phyloP scores from a whole-genome alignment of 495 filamentous ascomycete species.

The Bombardia bombarda region DNA sequence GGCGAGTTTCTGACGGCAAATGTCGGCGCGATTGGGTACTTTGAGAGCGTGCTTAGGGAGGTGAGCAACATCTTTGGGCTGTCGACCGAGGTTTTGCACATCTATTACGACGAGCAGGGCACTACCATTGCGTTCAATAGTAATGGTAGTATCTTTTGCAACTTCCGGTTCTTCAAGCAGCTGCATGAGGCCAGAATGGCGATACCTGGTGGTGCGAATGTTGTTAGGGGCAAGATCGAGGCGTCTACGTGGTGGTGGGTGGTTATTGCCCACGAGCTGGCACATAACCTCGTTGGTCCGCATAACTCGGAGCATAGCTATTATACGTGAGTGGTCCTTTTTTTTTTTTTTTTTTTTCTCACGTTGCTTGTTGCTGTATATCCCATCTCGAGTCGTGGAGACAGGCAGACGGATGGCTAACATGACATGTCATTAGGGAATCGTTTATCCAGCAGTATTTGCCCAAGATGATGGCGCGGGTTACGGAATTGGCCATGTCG shows the following conservation, averaged over 20 bases:
- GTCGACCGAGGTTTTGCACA: slow-evolving; percentile 53
- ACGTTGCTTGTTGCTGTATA: neutral
- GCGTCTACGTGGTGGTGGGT: slow-evolving; percentile 89
- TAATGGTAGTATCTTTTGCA: slow-evolving; percentile 84
- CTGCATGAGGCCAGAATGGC: slow-evolving; percentile 50
- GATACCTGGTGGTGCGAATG: neutral
- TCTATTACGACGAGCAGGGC: slow-evolving; percentile 76
- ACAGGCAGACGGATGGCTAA: no score
- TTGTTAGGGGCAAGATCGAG: slow-evolving; percentile 42
- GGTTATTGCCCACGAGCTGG: slow-evolving; percentile 83
- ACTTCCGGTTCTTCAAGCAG: slow-evolving; percentile 77
- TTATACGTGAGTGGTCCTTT: slow-evolving; percentile 55
- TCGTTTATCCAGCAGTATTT: slow-evolving; percentile 45
- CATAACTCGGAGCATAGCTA: slow-evolving; percentile 80
- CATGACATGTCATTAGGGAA: slow-evolving; percentile 22
- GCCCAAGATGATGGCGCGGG: slow-evolving; percentile 37
- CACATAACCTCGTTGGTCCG: slow-evolving; percentile 78
- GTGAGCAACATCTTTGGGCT: slow-evolving; percentile 64
- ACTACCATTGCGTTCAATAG: slow-evolving; percentile 90
- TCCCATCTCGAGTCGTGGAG: no score
- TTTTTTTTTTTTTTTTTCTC: neutral
- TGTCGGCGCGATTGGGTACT: slow-evolving; percentile 54
- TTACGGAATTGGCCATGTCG: slow-evolving; percentile 10
- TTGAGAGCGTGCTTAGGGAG: slow-evolving; percentile 63
- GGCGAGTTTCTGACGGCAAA: slow-evolving; percentile 56